Evolutionary conservation across 345 rosid genomes (phyloP), one percentile per base, ranked within the genome.

Genomic region (Pistacia integerrima): DNA sequence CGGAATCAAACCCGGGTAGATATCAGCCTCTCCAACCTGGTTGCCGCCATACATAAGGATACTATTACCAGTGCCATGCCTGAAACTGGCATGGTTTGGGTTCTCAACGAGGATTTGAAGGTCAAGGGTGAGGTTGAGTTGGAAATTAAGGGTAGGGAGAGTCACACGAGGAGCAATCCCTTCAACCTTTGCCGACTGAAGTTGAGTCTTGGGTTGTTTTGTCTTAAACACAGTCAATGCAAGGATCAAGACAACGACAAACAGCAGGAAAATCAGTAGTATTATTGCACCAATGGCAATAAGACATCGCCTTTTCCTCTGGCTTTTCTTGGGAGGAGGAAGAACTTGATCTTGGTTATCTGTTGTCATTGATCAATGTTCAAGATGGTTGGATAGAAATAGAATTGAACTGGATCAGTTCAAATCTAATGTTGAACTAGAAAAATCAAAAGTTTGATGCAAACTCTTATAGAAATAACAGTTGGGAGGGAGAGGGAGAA

Each of bases 191-290:
- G 85, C 85, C 8, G 89, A 85, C 69, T 80, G 72, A 22, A 89
- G 59, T 17, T 59, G 22, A 20, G 80, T 74, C 13, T n/a, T 46
- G 13, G 86, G 88, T 16, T 77, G 58, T 79, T 77, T 76, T 5
- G 84, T 65, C 80, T 88, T 88, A 77, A 87, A 86, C 4, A 88
- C 72, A 0, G 91, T 86, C n/a, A 88, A 36, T 22, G 80, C 82
- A 44, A 90, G 80, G 66, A 86, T 67, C 12, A 87, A 78, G 33
- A 74, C 16, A 41, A 80, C 44, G 51, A 87, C 17, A 58, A 78
- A 78, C 5, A 85, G 1, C 55, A 86, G 30, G 20, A 89, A 14
- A 17, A 86, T 11, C 54, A 84, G 2, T 60, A 73, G 25, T 20
- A 78, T 58, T n/a, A 79, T 35, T 20, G 71, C 78, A 28, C 75